Conservation (phyloP, 176 grass and related monocot species). For the Carex pumila region DNA sequence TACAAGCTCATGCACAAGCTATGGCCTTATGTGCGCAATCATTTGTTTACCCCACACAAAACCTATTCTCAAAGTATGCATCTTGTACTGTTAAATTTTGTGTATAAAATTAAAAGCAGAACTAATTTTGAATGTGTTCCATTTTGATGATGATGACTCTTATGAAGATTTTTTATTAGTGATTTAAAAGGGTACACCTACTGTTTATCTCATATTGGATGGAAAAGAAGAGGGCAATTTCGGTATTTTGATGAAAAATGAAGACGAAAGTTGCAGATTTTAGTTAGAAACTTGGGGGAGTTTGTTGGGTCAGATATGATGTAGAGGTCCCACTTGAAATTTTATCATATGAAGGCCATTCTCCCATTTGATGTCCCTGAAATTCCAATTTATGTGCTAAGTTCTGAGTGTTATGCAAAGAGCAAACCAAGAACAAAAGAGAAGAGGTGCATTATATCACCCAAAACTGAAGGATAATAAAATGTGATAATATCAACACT, state of each 20-base stretch:
- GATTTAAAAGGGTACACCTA: neutral
- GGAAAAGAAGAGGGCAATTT: neutral
- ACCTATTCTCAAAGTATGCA: constrained; percentile 26
- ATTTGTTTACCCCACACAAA: constrained; percentile 52
- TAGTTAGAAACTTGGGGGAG: neutral
- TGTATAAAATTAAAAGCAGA: neutral
- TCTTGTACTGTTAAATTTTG: neutral
- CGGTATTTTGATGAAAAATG: neutral
- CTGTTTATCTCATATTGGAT: neutral
- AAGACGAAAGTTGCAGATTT: neutral
- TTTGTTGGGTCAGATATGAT: neutral
- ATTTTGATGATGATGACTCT: neutral
- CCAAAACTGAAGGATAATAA: neutral
- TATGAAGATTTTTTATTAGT: neutral
- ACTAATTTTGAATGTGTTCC: neutral
- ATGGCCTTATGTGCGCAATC: constrained; percentile 70
- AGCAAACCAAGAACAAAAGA: neutral
- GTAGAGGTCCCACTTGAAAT: neutral
- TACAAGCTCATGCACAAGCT: constrained; percentile 63
- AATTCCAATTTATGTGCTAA: neutral
- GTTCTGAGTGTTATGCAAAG: neutral
- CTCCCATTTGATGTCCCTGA: neutral
- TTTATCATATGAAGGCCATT: neutral
- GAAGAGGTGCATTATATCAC: neutral
- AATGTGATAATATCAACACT: neutral